Base-by-base conservation (phyloP, 768 basidiomycete species). In the Crucibulum laeve region DNA sequence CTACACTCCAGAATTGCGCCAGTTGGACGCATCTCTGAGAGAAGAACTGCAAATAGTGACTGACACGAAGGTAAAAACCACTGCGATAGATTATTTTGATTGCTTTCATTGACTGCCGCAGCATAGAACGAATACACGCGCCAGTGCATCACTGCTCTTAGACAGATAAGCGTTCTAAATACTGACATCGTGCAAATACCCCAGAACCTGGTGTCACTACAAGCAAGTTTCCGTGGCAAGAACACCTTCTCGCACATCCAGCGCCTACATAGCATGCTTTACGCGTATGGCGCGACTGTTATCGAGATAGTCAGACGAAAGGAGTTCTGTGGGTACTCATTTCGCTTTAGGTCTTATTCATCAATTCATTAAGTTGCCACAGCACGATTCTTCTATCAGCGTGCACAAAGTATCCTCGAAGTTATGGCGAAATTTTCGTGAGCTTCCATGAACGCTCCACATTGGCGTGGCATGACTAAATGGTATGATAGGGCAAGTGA, bases 231-330 rank as follows among this genome's bases (percentile, higher is more conserved):
- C 51, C 74, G 85, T n/a, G 64, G 70, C 44, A 73, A 89, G 56
- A 89, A 82, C 23, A 87, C 85, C 46, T 97, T 97, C 58, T 75
- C 85, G n/a, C 92, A 98, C 62, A 86, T 98, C 11, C 80, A 86
- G 39, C 76, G 95, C 14, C 68, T 97, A 33, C 92, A 95, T 58
- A 83, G 77, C 43, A 88, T 97, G 80, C 61, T 94, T 1, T 93
- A 91, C 56, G 91, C 90, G 0, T 98, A 98, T 61, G 87, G 89
- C 0, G 88, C 90, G 1, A 91, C 92, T 0, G 76, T 96, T 6
- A 76, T 93, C 14, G 95, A 98, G 63, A 82, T 97, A 23, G 88
- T 94, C 2, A 74, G 95, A 45, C 73, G 95, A 43, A 90, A 90
- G 53, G 91, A 95, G 58, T 96, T 95, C 61, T 73, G 91, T 86